Evolutionary conservation across 192 early-diverging fungal genomes (phyloP).

Genomic region (Umbelopsis sp.): DNA sequence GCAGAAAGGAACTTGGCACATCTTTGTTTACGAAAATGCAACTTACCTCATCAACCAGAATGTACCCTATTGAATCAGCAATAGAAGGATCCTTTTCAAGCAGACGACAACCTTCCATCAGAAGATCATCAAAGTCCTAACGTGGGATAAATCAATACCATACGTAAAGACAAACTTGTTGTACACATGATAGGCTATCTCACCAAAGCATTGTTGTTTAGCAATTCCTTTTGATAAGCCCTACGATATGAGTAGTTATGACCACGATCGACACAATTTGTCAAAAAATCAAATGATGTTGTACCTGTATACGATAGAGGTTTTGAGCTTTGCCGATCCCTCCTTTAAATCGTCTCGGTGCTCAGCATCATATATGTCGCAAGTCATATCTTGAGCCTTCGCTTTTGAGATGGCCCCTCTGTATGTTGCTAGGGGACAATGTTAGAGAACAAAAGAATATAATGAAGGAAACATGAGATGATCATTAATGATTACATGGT

Average conservation of each 20-base stretch:
- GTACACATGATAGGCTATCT: background rate
- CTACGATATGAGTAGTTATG: background rate
- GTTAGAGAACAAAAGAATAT: too few species aligned
- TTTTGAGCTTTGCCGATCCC: background rate
- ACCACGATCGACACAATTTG: background rate
- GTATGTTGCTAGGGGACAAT: too few species aligned
- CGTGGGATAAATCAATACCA: background rate
- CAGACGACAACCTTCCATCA: constrained; percentile 9
- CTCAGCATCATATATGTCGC: background rate
- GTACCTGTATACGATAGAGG: constrained; percentile 14
- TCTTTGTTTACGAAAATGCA: background rate
- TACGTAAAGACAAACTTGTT: background rate
- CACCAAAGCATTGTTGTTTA: constrained; percentile 24
- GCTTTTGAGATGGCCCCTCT: constrained; percentile 4
- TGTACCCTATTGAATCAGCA: background rate
- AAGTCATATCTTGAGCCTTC: background rate
- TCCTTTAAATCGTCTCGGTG: background rate
- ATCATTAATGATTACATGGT: background rate
- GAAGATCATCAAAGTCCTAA: constrained; percentile 35
- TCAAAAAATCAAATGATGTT: background rate
- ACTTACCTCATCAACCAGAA: constrained; percentile 35
- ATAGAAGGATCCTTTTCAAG: background rate
- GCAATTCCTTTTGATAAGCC: constrained; percentile 21
- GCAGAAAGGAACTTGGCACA: too few species aligned
- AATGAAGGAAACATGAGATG: too few species aligned